A percentile compares a stretch with the other conserved stretches of the same genome.
Evolutionary conservation across 169 alveolate genomes (phyloP).

Genomic region (Plasmodium billcollinsi): DNA sequence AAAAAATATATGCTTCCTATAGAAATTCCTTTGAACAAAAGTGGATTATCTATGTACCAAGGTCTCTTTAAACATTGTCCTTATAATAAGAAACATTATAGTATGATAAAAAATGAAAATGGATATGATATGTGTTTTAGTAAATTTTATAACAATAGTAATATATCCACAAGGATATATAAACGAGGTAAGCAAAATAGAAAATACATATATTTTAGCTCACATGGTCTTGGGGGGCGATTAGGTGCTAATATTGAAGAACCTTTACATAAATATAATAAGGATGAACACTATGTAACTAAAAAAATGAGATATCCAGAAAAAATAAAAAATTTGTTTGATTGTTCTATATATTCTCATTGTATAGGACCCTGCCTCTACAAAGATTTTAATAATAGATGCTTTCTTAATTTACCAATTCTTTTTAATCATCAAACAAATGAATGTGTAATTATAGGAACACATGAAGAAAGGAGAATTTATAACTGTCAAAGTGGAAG

Average conservation of each 20-base stretch:
- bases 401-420: slow-evolving; percentile 68
- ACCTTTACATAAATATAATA: slow-evolving; percentile 39
- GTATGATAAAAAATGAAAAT: slow-evolving; percentile 31
- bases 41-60: slow-evolving; percentile 72
- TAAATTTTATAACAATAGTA: neutral
- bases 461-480: slow-evolving; percentile 45
- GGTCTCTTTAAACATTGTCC: slow-evolving; percentile 57
- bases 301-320: slow-evolving; percentile 41
- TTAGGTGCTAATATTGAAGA: slow-evolving; percentile 40
- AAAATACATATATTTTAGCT: slow-evolving; percentile 28
- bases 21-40: slow-evolving; percentile 40
- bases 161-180: slow-evolving; percentile 6
- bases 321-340: slow-evolving; percentile 25
- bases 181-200: slow-evolving; percentile 10
- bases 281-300: slow-evolving; percentile 35
- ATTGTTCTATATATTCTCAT: slow-evolving; percentile 64
- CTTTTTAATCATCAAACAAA: slow-evolving; percentile 48
- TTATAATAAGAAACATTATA: slow-evolving; percentile 44
- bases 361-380: slow-evolving; percentile 69
- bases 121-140: slow-evolving; percentile 63
- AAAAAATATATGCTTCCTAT: slow-evolving; percentile 10
- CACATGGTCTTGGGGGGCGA: slow-evolving; percentile 72
- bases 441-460: slow-evolving; percentile 58
- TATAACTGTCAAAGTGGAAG: slow-evolving; percentile 10
- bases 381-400: slow-evolving; percentile 59